Percentiles rank a stretch among this genome's conserved stretches.
These are phyloP conservation scores for Solidago caesia DNA, from an alignment of 129 eudicot species.

Conservation along the genomic window DNA sequence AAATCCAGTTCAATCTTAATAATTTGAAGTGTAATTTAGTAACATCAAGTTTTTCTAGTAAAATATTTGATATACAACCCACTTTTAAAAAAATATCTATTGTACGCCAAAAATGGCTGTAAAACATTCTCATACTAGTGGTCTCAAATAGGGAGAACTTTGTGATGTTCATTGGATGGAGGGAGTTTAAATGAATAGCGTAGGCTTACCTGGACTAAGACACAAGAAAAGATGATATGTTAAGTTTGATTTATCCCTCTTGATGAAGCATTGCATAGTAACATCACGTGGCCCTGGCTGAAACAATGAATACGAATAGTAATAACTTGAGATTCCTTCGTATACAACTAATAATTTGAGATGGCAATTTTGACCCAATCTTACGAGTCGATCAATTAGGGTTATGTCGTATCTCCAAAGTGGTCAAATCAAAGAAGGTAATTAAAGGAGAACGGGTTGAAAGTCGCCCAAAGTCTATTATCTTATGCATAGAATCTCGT, in stretches of 20 bases:
- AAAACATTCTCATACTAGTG: constrained; percentile 5
- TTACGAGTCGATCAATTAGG: too few species aligned
- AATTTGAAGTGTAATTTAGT: constrained; percentile 9
- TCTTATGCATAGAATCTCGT: too few species aligned
- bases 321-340: background rate
- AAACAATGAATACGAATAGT: constrained; percentile 21
- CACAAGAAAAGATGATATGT: constrained; percentile 84
- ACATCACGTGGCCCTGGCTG: constrained; percentile 98
- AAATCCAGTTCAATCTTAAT: constrained; percentile 7
- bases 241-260: constrained; percentile 83
- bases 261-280: constrained; percentile 85
- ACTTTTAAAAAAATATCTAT: too few species aligned
- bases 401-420: too few species aligned
- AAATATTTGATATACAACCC: too few species aligned
- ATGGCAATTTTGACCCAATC: too few species aligned
- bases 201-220: constrained; percentile 81
- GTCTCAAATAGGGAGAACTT: background rate
- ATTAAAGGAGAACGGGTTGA: too few species aligned
- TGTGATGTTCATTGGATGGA: background rate
- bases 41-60: background rate
- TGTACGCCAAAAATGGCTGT: background rate
- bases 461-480: too few species aligned
- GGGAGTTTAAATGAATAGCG: background rate
- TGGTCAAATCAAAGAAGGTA: too few species aligned
- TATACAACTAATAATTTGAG: too few species aligned